Base-by-base conservation (phyloP, 805 yeast species). In the Suhomyces emberorum region DNA sequence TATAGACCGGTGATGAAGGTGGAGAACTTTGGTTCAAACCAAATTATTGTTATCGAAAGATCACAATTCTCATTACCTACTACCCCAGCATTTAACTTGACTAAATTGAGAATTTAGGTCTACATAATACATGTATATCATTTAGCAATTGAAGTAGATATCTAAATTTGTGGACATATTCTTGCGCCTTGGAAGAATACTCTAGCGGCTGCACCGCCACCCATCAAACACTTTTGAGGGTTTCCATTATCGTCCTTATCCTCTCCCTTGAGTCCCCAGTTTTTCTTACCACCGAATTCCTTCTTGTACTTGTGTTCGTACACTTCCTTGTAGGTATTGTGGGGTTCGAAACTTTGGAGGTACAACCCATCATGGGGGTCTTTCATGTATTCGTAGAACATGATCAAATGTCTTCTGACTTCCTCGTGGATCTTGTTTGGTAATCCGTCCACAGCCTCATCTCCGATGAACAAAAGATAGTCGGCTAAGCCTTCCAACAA, bases 1-100 rank as follows among this genome's bases (percentile, higher is more conserved):
- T 89, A 85, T 58, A 76, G 80, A 48, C 84, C 91, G 14, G 61
- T 88, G 23, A 61, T 89, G 39, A 73, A 64, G 44, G 88, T 79
- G 9, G 82, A 70, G 16, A 59, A 64, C 17, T 65, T 87, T 42
- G 69, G 74, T 38, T 57, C 64, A 2, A 61, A 70, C 12, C 89
- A 82, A 46, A 57, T 89, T 34, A 69, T 85, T 3, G 76, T 89
- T 19, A 76, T 88, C 26, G 97, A 89, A 57, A 74, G 88, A 57
- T 91, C 93, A 4, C 63, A 74, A 34, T 73, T 71, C 49, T 72
- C 79, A 30, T 62, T 75, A 39, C 72, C 79, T 19, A 59, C 74
- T 12, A 67, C 79, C 15, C 77, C 84, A 28, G 88, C 91, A 34
- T 84, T 82, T 60, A 73, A 77, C 43, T 59, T 77, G 44, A 74